These are phyloP conservation scores for Melaleuca alternifolia DNA, from an alignment of 345 rosid genomes.

Conservation along the genomic window DNA sequence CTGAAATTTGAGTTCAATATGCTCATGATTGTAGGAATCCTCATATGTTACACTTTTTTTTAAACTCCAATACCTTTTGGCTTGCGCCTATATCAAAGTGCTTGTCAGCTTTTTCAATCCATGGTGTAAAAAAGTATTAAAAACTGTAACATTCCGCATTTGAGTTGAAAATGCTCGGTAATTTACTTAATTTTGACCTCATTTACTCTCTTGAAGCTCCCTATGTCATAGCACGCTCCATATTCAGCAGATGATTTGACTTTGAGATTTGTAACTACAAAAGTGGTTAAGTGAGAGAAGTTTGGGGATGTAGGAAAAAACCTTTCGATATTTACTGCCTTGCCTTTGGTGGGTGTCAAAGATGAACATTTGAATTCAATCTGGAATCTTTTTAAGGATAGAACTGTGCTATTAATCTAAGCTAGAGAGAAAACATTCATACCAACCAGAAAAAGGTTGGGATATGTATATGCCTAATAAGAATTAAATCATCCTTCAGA, in stretches of 20 bases:
- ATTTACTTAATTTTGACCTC: neutral
- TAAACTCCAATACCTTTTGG: neutral
- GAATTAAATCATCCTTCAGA: neutral
- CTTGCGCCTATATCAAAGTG: neutral
- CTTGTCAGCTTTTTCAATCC: neutral
- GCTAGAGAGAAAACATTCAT: neutral
- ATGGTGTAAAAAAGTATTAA: neutral
- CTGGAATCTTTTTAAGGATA: neutral
- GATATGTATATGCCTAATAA: neutral
- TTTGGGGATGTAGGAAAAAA: neutral
- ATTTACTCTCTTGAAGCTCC: neutral
- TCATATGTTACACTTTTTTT: neutral
- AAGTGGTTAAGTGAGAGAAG: neutral
- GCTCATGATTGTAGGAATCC: neutral
- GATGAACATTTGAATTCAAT: neutral
- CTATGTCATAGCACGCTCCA: neutral
- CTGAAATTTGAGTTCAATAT: neutral
- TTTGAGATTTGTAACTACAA: neutral
- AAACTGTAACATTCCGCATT: neutral
- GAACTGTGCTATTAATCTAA: neutral
- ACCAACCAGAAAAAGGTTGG: neutral
- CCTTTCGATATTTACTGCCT: neutral
- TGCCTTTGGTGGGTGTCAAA: neutral
- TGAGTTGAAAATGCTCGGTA: neutral
- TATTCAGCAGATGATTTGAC: neutral